Base-by-base conservation (phyloP, 1,139 yeast genomes). In the Hanseniaspora uvarum region DNA sequence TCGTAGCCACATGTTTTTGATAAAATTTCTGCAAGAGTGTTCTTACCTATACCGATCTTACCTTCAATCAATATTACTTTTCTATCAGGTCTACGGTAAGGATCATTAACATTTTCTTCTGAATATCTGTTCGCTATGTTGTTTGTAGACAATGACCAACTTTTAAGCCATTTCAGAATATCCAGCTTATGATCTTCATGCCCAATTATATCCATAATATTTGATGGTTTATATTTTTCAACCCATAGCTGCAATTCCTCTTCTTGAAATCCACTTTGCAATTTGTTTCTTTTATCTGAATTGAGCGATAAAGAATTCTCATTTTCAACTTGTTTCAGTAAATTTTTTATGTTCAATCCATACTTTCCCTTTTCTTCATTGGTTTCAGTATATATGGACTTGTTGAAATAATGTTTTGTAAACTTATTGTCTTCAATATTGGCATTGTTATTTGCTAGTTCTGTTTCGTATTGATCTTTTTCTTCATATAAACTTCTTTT, bases 11-110 rank as follows among this genome's bases (percentile, higher is more conserved):
- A 78, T 59, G 86, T 95, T 51, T 74, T 76, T 4, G 95, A 94
- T 41, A 88, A 75, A 1, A 87, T 77, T 64, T 89, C 96, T 0
- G 94, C 88, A 2, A 88, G 81, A 0, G 94, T 79, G 0, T 98
- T 92, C 65, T 92, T 92, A 6, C 98, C 98, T 18, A 86, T 76
- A 0, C 98, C 98, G 0, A 96, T 89, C 0, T 96, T 94, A 0
- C 98, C 98, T 64, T 84, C 87, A 3, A 92, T 76, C 49, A 92
- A 70, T 39, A 92, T 65, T 0, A 92, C 74, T 59, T 80, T 83
- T 54, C 74, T 75, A n/a, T 68, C 70, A 0, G 97, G 97, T 50
- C 97, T 73, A 6, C 82, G 80, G 46, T 76, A 71, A 0, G 78
- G 74, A 64, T 87, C 95, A 0, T 58, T 55, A 8, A 54, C 59